phyloP scores from a whole-genome alignment of 345 rosid genomes.

The Populus euphratica region DNA sequence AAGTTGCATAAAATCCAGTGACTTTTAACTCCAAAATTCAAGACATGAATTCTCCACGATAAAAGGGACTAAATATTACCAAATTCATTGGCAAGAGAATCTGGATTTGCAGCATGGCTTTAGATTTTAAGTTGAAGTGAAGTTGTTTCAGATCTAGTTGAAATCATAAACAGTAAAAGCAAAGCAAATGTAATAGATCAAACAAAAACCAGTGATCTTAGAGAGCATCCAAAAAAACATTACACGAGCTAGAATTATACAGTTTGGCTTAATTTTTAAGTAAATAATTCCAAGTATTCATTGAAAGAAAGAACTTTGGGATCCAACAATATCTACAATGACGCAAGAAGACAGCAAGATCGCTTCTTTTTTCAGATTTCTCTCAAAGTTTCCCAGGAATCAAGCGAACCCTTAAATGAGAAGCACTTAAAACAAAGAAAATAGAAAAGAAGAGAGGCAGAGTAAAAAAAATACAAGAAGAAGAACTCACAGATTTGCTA shows the following conservation, averaged over 20 bases:
- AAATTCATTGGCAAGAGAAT: slow-evolving; percentile 10
- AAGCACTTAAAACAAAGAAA: not conserved
- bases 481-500: slow-evolving; percentile 36
- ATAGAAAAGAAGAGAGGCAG: not conserved
- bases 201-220: not conserved
- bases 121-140: not conserved
- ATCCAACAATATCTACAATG: not conserved
- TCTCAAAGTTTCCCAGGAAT: slow-evolving; percentile 2
- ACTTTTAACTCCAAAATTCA: slow-evolving; percentile 4
- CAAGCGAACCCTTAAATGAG: not conserved
- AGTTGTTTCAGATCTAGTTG: slow-evolving; percentile 33
- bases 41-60: not conserved
- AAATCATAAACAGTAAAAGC: not conserved
- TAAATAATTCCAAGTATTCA: not conserved
- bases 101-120: slow-evolving; percentile 5
- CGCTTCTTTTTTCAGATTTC: not conserved
- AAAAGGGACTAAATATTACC: not conserved
- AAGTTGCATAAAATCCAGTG: not conserved
- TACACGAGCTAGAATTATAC: not conserved
- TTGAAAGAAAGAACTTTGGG: not conserved
- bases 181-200: not conserved
- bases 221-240: not conserved
- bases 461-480: not conserved
- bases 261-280: not conserved
- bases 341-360: not conserved